Base-by-base conservation (phyloP, 2,329 filamentous ascomycete species). In the Acephala macrosclerotiorum region DNA sequence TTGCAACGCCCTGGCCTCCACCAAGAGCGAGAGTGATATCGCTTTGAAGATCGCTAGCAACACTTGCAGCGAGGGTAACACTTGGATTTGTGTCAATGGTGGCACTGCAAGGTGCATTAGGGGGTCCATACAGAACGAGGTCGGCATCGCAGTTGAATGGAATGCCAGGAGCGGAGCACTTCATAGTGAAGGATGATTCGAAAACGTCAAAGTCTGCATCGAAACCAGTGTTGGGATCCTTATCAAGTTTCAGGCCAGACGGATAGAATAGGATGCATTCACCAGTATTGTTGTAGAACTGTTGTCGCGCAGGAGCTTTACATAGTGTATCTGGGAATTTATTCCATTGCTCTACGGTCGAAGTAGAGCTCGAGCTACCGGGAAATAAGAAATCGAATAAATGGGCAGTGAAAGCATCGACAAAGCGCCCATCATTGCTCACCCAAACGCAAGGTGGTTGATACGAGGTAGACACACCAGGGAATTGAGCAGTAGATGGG, bases 341-440 rank as follows among this genome's bases (percentile, higher is more conserved):
- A 1, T 12, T 22, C 55, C 55, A 57, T 22, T 57, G 33, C 9
- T 26, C 20, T 2, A 33, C 9, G 20, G 33, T 57, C 38, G 5
- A 4, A 22, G 36, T 57, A 18, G 33, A 26, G 33, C 55, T 18
- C 3, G 55, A 57, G 38, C n/a, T 57, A 5, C 55, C 55, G 20
- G 55, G 33, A 22, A 38, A 57, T 26, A 35, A 57, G 36, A 57
- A 57, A 14, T 35, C 33, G 3, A 18, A 25, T 8, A 57, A 33
- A 1, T 18, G 29, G 25, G 18, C 55, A 22, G 29, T 57, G 29
- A 35, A 22, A 7, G 1, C 33, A 36, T 36, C 36, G 12, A 38
- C 14, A 16, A 57, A 57, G 33, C 55, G 55, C n/a, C 55, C 55
- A 33, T 57, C 55, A 22, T 18, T 57, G 29, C 33, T 40, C 29